Base-by-base conservation (phyloP, 768 basidiomycete genomes). In the Psilocybe sp. region DNA sequence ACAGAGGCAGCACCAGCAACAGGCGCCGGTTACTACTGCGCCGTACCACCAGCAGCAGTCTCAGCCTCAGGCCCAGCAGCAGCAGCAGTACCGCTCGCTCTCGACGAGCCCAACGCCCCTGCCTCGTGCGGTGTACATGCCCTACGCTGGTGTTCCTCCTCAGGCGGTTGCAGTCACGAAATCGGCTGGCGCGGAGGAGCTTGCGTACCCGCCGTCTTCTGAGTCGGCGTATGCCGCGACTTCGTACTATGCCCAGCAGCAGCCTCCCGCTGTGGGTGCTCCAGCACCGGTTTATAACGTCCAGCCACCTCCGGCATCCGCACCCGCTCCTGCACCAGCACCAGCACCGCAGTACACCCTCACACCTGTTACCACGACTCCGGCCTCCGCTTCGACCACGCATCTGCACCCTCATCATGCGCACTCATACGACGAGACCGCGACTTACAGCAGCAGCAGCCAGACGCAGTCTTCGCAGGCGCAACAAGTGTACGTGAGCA, bases 61-160 rank as follows among this genome's bases (percentile, higher is more conserved):
- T 15, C 35, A 44, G n/a, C 32, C 43, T 6, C 43, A 31, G 28
- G 28, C 31, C 12, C 43, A 44, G 19, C 23, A 31, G 14, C 28
- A 44, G 23, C 41, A 31, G 6, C 41, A 31, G 5, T 28, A 14
- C 14, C 41, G 13, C n/a, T 28, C 41, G 3, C 41, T 28, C 41
- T 10, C 41, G 20, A 39, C 43, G 14, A 9, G 31, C 13, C 35
- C 23, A 15, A 34, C 33, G 33, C 35, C 34, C 32, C 16, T 19
- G 45, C 42, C 40, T 15, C 48, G 20, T 23, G 49, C 37, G 32
- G 39, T 32, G 23, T 51, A 51, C 19, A 32, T 47, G 18, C 46
- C 49, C 2, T 36, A 42, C 8, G 42, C 46, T 10, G 31, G 42
- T 19, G 23, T 41, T 13, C 32, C n/a, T 37, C n/a, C n/a, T n/a